Conservation (phyloP, 768 basidiomycete species). For the Amanita polypyramis region DNA sequence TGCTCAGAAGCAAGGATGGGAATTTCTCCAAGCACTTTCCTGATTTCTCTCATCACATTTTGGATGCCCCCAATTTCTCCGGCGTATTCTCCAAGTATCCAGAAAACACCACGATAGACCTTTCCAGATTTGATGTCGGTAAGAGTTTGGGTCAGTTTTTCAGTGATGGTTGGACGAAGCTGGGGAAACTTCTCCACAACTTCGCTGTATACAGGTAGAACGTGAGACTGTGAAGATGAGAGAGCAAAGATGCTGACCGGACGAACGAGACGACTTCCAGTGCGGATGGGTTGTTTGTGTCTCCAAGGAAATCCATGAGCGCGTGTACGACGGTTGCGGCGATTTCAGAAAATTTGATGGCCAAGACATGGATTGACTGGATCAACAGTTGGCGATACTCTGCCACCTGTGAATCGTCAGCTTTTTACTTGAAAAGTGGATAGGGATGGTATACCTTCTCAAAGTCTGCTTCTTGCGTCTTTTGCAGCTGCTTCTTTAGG, state of each 20-base stretch:
- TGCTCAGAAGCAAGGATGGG: constrained; percentile 92
- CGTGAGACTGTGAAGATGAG: not conserved
- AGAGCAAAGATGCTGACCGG: constrained; percentile 20
- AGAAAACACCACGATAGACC: constrained; percentile 91
- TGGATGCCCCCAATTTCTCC: constrained; percentile 58
- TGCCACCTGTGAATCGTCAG: constrained; percentile 47
- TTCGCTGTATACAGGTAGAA: constrained; percentile 39
- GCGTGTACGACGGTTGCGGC: constrained; percentile 93
- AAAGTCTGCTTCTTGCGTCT: constrained; percentile 83
- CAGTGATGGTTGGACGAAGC: constrained; percentile 71
- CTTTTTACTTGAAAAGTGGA: not conserved
- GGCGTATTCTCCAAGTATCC: constrained; percentile 98
- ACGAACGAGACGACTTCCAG: constrained; percentile 82
- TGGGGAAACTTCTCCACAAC: constrained; percentile 96
- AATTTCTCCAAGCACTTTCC: constrained; percentile 90
- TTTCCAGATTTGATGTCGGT: constrained; percentile 90
- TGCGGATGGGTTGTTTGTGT: constrained; percentile 90
- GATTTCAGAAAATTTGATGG: constrained; percentile 94
- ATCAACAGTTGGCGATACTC: constrained; percentile 96
- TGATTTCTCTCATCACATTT: constrained; percentile 62
- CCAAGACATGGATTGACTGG: constrained; percentile 93
- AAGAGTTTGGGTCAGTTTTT: constrained; percentile 76
- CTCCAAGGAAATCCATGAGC: constrained; percentile 89
- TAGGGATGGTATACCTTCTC: constrained; percentile 58
- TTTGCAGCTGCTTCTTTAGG: constrained; percentile 95